Conservation (phyloP, 2,329 filamentous ascomycete genomes). For the Rhynchosporium secalis region DNA sequence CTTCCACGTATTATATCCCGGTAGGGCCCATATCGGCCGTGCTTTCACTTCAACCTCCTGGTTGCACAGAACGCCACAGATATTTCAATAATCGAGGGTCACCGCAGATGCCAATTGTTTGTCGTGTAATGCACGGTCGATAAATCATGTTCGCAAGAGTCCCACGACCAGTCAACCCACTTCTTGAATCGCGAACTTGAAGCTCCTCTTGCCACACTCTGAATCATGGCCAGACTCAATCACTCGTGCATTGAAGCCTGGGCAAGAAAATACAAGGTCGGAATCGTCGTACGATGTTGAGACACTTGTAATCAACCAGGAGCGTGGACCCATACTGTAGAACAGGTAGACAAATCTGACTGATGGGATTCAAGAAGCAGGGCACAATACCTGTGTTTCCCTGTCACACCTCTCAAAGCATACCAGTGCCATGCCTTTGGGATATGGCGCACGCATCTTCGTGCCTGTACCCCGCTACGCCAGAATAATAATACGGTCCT, state of each 20-base stretch:
- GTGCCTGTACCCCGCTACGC: slow-evolving; percentile 2
- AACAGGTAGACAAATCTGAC: no score
- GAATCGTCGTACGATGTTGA: slow-evolving; percentile 6
- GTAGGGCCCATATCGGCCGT: neutral
- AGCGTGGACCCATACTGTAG: neutral
- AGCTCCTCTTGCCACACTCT: neutral
- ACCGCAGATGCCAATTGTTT: slow-evolving; percentile 5
- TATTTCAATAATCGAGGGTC: neutral
- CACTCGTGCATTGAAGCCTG: neutral
- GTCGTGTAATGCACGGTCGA: no score
- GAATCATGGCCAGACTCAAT: neutral
- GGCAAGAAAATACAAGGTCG: neutral
- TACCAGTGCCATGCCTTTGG: slow-evolving; percentile 10
- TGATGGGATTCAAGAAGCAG: no score
- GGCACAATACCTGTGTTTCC: neutral
- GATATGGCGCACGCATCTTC: slow-evolving; percentile 6
- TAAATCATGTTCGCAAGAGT: no score
- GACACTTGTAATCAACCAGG: neutral
- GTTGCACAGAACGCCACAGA: slow-evolving; percentile 3
- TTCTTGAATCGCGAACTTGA: neutral
- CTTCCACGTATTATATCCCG: neutral
- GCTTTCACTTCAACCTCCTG: slow-evolving; percentile 3
- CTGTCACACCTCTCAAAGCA: neutral
- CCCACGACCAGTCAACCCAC: neutral
- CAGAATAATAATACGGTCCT: neutral